phyloP scores from a whole-genome alignment of 1,139 yeast species.

The Saccharomyces hybrid region DNA sequence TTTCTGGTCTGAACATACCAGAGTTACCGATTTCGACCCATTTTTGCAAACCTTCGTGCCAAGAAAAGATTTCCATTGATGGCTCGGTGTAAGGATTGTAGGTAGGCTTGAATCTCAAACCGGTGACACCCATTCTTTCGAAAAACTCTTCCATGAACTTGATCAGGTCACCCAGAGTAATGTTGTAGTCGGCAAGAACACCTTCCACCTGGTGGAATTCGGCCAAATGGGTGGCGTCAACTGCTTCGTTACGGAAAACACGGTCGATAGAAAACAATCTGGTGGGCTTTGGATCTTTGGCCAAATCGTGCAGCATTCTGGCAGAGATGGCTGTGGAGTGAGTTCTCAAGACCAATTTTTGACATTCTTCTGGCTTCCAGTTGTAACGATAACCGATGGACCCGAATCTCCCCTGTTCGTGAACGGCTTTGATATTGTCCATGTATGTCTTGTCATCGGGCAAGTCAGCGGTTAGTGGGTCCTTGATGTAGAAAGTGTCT shows the following conservation, averaged over 20 bases:
- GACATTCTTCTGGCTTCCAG: slow-evolving; percentile 87
- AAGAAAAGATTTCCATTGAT: slow-evolving; percentile 93
- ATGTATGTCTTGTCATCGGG: slow-evolving; percentile 77
- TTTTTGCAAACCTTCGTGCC: slow-evolving; percentile 87
- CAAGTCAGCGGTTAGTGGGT: slow-evolving; percentile 69
- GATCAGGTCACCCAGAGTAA: slow-evolving; percentile 91
- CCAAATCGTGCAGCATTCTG: slow-evolving; percentile 77
- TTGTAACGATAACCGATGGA: slow-evolving; percentile 98
- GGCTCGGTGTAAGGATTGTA: slow-evolving; percentile 99
- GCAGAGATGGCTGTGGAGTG: slow-evolving; percentile 95
- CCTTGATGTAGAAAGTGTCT: slow-evolving; percentile 94
- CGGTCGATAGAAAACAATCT: slow-evolving; percentile 94
- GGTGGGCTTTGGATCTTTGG: slow-evolving; percentile 82
- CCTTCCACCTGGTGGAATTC: slow-evolving; percentile 99
- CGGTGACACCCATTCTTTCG: slow-evolving; percentile 92
- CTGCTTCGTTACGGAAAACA: slow-evolving; percentile 99
- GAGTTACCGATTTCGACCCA: slow-evolving; percentile 99
- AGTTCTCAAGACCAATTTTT: slow-evolving; percentile 88
- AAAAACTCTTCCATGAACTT: slow-evolving; percentile 98
- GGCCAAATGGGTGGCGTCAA: slow-evolving; percentile 98
- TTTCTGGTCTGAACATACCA: slow-evolving; percentile 99
- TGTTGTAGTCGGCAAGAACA: slow-evolving; percentile 91
- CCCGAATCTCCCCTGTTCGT: slow-evolving; percentile 84
- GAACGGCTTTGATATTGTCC: slow-evolving; percentile 73
- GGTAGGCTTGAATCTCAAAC: slow-evolving; percentile 94